A percentile compares a stretch with the other conserved stretches of the same genome.
These are phyloP conservation scores for Neoscytalidium dimidiatum DNA, from an alignment of 2,329 filamentous ascomycete genomes.

Conservation along the genomic window DNA sequence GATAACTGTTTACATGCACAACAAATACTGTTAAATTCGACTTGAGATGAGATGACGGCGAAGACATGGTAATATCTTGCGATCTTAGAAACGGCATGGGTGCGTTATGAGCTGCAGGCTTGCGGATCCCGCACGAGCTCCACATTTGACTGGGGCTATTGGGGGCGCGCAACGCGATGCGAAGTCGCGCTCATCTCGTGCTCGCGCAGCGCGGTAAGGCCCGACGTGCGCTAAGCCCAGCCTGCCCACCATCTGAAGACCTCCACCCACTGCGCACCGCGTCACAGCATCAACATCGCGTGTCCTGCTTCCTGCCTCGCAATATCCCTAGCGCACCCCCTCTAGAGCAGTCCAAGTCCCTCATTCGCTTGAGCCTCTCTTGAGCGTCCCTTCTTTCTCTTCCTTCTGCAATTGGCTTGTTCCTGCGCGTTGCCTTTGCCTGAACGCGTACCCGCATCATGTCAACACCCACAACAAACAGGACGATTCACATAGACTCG, in stretches of 20 bases:
- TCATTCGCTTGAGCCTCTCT: not conserved
- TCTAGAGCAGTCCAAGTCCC: too few relatives aligned
- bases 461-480: slow-evolving; percentile 19
- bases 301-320: not conserved
- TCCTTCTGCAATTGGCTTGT: not conserved
- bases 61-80: not conserved
- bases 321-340: not conserved
- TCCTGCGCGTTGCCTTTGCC: not conserved
- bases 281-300: slow-evolving; percentile 12
- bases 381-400: too few relatives aligned
- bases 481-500: slow-evolving; percentile 1
- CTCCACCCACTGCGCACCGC: slow-evolving; percentile 1
- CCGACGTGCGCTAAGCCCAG: slow-evolving; percentile 5
- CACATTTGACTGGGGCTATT: slow-evolving; percentile 9
- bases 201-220: not conserved
- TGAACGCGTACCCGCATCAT: slow-evolving; percentile 20
- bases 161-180: slow-evolving; percentile 8
- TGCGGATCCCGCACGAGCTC: slow-evolving; percentile 2
- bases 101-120: not conserved
- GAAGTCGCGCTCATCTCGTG: slow-evolving; percentile 12
- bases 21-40: not conserved
- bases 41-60: not conserved
- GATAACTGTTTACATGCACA: slow-evolving; percentile 1
- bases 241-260: not conserved
- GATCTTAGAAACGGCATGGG: not conserved